Evolutionary conservation across 2,329 filamentous ascomycete species (phyloP).

Genomic region (Exophiala lecanii-corni): DNA sequence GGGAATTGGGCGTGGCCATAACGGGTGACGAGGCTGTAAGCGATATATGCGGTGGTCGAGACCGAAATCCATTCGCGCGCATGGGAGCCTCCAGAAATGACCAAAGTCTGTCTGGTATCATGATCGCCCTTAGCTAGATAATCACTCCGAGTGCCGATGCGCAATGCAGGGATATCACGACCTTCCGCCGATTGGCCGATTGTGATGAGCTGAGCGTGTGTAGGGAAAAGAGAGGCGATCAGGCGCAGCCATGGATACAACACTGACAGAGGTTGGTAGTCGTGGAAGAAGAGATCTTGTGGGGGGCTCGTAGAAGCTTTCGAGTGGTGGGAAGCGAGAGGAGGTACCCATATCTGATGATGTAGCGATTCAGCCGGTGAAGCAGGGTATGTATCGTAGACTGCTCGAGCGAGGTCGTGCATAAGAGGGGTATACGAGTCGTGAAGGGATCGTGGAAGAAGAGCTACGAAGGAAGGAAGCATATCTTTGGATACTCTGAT

Average conservation of each 20-base stretch:
- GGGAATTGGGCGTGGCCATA: slow-evolving; percentile 63
- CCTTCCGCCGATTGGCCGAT: slow-evolving; percentile 87
- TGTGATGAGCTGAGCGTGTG: slow-evolving; percentile 66
- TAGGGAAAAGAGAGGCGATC: slow-evolving; percentile 83
- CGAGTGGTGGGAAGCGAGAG: slow-evolving; percentile 39
- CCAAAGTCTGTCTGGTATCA: slow-evolving; percentile 62
- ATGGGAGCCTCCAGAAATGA: slow-evolving; percentile 82
- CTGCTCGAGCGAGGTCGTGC: slow-evolving; percentile 70
- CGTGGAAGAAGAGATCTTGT: slow-evolving; percentile 75
- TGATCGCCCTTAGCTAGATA: slow-evolving; percentile 38
- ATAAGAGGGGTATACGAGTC: slow-evolving; percentile 70
- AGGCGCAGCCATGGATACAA: slow-evolving; percentile 89
- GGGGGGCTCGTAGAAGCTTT: slow-evolving; percentile 8
- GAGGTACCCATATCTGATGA: slow-evolving; percentile 3
- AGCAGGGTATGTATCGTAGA: slow-evolving; percentile 68
- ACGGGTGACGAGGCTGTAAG: slow-evolving; percentile 79
- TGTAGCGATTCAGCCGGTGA: slow-evolving; percentile 26
- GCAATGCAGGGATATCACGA: slow-evolving; percentile 76
- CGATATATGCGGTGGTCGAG: slow-evolving; percentile 83
- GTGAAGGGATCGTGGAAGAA: slow-evolving; percentile 71
- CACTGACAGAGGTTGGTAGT: slow-evolving; percentile 84
- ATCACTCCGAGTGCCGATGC: slow-evolving; percentile 57
- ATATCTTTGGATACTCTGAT: slow-evolving; percentile 72
- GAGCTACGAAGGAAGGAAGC: slow-evolving; percentile 66
- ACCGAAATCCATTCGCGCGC: slow-evolving; percentile 95